These are phyloP conservation scores for Cryptococcus maquisensis DNA, from an alignment of 1,284 basidiomycete species.

Conservation along the genomic window DNA sequence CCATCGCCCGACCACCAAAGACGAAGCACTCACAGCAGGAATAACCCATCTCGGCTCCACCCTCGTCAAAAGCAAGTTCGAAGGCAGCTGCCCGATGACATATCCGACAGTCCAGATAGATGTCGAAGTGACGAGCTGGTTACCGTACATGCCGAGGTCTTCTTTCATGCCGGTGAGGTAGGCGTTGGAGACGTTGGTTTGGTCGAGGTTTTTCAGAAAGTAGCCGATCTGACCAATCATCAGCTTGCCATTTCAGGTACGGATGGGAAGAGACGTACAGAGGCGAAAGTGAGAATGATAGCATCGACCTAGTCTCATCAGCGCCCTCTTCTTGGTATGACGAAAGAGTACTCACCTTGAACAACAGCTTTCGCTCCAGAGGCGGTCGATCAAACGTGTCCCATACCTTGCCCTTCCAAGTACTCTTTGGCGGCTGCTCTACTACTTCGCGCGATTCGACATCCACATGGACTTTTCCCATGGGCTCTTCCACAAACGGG, in stretches of 20 bases:
- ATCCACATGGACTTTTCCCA: not conserved
- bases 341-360: not conserved
- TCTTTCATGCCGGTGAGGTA: constrained; percentile 62
- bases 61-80: constrained; percentile 37
- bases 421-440: not conserved
- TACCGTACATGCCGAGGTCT: constrained; percentile 48
- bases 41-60: constrained; percentile 38
- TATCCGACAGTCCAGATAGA: constrained; percentile 42
- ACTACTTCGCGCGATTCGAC: not conserved
- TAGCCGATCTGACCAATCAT: constrained; percentile 27
- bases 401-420: constrained; percentile 35
- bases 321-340: not conserved
- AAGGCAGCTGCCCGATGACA: constrained; percentile 39
- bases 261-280: constrained; percentile 14
- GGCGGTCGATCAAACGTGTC: constrained; percentile 34
- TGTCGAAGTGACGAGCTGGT: constrained; percentile 34
- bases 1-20: not conserved
- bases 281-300: constrained; percentile 34
- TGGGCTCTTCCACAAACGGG: constrained; percentile 3
- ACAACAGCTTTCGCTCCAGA: constrained; percentile 25
- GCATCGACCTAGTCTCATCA: constrained; percentile 42
- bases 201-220: constrained; percentile 38
- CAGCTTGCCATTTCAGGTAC: not conserved
- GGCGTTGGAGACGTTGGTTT: constrained; percentile 37
- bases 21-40: constrained; percentile 13